A percentile compares a stretch with the other conserved stretches of the same genome.
phyloP scores from a whole-genome alignment of 2,329 filamentous ascomycete genomes.

The Cladosporium cucumerinum region DNA sequence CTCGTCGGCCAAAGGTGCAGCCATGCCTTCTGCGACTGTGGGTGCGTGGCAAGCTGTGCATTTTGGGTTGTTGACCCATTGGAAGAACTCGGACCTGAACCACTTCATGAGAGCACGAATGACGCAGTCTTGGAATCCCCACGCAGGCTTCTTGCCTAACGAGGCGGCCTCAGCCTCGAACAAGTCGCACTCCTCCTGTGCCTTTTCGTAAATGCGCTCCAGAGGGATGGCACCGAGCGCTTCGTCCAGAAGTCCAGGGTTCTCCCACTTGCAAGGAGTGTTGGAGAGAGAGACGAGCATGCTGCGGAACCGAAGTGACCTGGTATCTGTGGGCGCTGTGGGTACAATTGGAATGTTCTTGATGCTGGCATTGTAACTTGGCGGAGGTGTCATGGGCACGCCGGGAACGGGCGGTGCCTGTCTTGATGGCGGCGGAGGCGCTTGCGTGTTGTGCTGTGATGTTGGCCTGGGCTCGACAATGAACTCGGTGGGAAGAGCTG shows the following conservation, averaged over 20 bases:
- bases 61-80: conserved; percentile 92
- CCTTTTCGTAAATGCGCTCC: conserved; percentile 87
- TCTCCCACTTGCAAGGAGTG: conserved; percentile 92
- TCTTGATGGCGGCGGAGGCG: conserved; percentile 22
- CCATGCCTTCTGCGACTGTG: conserved; percentile 79
- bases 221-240: conserved; percentile 82
- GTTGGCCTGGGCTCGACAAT: conserved; percentile 24
- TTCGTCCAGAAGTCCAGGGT: conserved; percentile 89
- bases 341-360: conserved; percentile 68
- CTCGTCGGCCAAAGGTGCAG: conserved; percentile 82
- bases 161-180: conserved; percentile 84
- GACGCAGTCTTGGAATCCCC: conserved; percentile 97
- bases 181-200: conserved; percentile 88
- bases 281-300: conserved; percentile 80
- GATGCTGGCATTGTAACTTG: conserved; percentile 57
- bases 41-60: conserved; percentile 79
- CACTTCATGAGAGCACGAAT: conserved; percentile 86
- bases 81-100: conserved; percentile 95
- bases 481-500: conserved; percentile 43
- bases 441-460: conserved; percentile 14
- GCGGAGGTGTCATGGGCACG: conserved; percentile 42
- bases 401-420: conserved; percentile 31
- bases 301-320: conserved; percentile 56
- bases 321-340: conserved; percentile 60
- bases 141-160: conserved; percentile 74